Evolutionary conservation across 176 grass and related monocot species (phyloP).

Genomic region (Musa schizocarpa): DNA sequence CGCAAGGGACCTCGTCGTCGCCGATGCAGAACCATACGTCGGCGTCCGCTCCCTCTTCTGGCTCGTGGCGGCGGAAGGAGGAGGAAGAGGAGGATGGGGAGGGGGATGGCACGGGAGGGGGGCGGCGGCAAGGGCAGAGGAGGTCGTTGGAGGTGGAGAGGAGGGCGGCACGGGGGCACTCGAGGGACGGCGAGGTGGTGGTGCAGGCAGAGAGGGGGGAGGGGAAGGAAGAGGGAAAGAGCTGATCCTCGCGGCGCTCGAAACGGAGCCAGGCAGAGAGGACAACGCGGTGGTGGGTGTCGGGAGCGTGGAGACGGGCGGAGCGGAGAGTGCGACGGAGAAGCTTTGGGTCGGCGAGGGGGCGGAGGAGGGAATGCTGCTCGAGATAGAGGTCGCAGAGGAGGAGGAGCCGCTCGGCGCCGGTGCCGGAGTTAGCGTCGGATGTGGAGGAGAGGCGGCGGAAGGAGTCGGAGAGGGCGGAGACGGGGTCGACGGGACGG

Average conservation of each 20-base stretch:
- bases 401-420: not conserved
- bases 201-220: slow-evolving; percentile 22
- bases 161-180: slow-evolving; percentile 73
- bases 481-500: slow-evolving; percentile 64
- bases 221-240: not conserved
- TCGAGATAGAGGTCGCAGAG: slow-evolving; percentile 79
- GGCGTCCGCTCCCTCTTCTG: slow-evolving; percentile 33
- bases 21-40: slow-evolving; percentile 82
- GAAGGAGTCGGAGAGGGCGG: slow-evolving; percentile 47
- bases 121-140: slow-evolving; percentile 54
- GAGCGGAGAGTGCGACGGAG: slow-evolving; percentile 57
- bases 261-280: slow-evolving; percentile 84
- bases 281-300: slow-evolving; percentile 79
- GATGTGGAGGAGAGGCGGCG: slow-evolving; percentile 31
- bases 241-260: slow-evolving; percentile 79
- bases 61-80: slow-evolving; percentile 5
- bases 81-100: slow-evolving; percentile 6
- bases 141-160: slow-evolving; percentile 31
- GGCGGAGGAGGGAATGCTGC: slow-evolving; percentile 69
- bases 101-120: slow-evolving; percentile 17
- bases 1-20: slow-evolving; percentile 68
- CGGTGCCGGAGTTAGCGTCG: slow-evolving; percentile 2
- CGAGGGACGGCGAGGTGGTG: slow-evolving; percentile 52
- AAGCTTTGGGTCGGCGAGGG: slow-evolving; percentile 46
- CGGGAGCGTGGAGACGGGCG: slow-evolving; percentile 55